Evolutionary conservation across 169 alveolate genomes (phyloP).

Genomic region (Perkinsus olseni): DNA sequence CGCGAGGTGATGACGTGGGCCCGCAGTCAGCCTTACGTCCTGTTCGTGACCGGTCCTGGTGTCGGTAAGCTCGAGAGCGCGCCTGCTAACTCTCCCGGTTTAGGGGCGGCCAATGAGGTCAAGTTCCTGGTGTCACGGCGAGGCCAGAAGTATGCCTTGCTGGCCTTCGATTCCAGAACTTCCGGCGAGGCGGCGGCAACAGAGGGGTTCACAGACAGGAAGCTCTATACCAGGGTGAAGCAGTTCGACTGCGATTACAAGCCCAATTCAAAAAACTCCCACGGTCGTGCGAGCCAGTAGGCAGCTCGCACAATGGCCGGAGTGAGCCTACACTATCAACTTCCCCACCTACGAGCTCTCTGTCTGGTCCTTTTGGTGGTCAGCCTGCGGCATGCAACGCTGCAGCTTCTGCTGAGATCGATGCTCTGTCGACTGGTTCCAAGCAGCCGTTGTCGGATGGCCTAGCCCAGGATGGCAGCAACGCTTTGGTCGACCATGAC

Average conservation of each 20-base stretch:
- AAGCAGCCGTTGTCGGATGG: too few species aligned
- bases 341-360: background rate
- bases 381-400: too few species aligned
- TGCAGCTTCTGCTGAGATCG: background rate
- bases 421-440: too few species aligned
- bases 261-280: background rate
- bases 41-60: background rate
- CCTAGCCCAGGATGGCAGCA: too few species aligned
- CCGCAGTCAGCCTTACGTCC: background rate
- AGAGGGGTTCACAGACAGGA: background rate
- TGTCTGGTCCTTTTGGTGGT: too few species aligned
- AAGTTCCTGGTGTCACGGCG: background rate
- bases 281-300: constrained; percentile 2
- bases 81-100: background rate
- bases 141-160: background rate
- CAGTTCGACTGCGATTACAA: background rate
- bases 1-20: background rate
- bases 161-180: background rate
- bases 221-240: background rate
- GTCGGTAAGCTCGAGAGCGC: background rate
- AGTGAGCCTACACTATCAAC: background rate
- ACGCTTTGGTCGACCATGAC: too few species aligned
- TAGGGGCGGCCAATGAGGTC: background rate
- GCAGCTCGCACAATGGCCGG: background rate
- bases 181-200: background rate